A percentile compares a stretch with the other conserved stretches of the same genome.
These are phyloP conservation scores for Drechslerella dactyloides DNA, from an alignment of 2,329 filamentous ascomycete species.

Conservation along the genomic window DNA sequence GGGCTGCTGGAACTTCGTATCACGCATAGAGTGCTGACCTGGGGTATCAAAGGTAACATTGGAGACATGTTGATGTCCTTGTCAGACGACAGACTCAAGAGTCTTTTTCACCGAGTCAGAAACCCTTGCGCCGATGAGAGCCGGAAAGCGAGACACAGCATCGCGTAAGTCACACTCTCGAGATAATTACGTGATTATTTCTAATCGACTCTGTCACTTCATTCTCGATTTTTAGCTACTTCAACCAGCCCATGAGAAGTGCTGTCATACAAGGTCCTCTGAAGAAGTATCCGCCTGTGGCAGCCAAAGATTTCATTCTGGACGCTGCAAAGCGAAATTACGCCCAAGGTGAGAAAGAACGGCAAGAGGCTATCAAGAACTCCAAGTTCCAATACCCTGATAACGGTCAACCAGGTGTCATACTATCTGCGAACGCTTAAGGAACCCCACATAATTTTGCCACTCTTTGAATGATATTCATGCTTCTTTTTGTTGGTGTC, in stretches of 20 bases:
- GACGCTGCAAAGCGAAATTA: conserved; percentile 66
- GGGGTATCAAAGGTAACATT: conserved; percentile 53
- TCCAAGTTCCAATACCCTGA: conserved; percentile 48
- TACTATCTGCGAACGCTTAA: conserved; percentile 46
- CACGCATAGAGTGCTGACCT: conserved; percentile 30
- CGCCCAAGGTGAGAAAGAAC: conserved; percentile 48
- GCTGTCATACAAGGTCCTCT: conserved; percentile 66
- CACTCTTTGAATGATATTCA: background rate
- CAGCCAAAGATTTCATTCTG: conserved; percentile 67
- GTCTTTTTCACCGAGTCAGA: conserved; percentile 68
- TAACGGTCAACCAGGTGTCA: conserved; percentile 41
- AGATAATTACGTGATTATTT: background rate
- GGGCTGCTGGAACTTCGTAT: conserved; percentile 1
- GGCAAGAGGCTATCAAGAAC: conserved; percentile 38
- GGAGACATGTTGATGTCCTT: conserved; percentile 72
- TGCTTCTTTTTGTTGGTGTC: background rate
- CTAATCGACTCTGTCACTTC: conserved; percentile 13
- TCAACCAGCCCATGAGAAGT: conserved; percentile 69
- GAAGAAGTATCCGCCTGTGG: conserved; percentile 69
- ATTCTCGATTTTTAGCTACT: conserved; percentile 59
- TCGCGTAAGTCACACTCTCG: conserved; percentile 59
- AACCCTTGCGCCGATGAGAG: conserved; percentile 63
- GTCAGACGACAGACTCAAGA: conserved; percentile 72
- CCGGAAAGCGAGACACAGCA: conserved; percentile 68
- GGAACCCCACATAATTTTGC: conserved; percentile 26